Percentiles rank a stretch among this genome's conserved stretches.
Conservation (phyloP, 768 basidiomycete species). For the Russula abietina region DNA sequence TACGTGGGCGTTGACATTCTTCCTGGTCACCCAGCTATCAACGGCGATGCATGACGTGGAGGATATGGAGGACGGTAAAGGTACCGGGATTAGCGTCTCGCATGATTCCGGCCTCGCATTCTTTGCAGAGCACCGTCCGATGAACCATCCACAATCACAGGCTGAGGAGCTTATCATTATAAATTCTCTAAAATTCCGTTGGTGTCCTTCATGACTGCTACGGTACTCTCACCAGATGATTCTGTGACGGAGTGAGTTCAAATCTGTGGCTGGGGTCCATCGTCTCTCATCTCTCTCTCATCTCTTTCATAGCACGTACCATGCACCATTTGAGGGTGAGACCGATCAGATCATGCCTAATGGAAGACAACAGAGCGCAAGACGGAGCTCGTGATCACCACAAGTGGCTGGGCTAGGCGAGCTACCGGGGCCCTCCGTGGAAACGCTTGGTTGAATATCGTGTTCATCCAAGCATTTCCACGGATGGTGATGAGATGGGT, state of each 20-base stretch:
- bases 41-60: neutral
- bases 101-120: conserved; percentile 19
- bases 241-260: conserved; percentile 1
- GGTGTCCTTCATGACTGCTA: conserved; percentile 4
- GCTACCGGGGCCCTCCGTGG: neutral
- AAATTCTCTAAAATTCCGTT: neutral
- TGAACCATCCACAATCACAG: neutral
- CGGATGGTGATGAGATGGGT: conserved; percentile 13
- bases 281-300: conserved; percentile 1
- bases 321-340: conserved; percentile 2
- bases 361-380: too few species aligned
- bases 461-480: neutral
- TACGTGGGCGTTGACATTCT: conserved; percentile 4
- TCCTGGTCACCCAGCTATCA: neutral
- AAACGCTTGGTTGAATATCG: neutral
- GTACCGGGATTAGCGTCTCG: conserved; percentile 8
- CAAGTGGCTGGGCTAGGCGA: conserved; percentile 3
- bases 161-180: conserved; percentile 3
- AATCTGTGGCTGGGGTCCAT: neutral
- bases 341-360: too few species aligned
- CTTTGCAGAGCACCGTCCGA: neutral
- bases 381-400: conserved; percentile 1
- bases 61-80: neutral
- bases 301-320: neutral
- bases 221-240: conserved; percentile 2